Base-by-base conservation (phyloP, 306 rosid species). In the Datisca glomerata region DNA sequence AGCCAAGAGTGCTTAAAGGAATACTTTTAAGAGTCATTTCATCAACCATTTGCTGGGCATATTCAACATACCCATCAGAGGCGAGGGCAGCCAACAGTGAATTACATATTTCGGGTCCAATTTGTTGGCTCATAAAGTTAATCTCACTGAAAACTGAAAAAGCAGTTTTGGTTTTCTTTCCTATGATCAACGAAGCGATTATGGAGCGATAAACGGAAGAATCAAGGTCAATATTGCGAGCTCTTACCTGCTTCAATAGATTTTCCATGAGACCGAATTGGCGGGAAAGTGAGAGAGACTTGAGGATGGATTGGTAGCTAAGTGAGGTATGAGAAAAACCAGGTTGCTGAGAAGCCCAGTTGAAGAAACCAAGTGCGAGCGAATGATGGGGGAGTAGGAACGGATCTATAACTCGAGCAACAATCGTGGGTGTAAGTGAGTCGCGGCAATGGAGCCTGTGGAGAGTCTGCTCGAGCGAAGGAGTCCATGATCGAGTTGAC, bases 331-430 rank as follows among this genome's bases (percentile, higher is more conserved):
- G 97, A 8, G 55, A 9, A 59, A 79, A 89, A 5, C 72, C 65
- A 2, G 95, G 97, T 27, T 77, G 93, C 54, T 89, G 93, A 32
- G 97, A 72, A 47, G 81, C 89, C 95, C 97, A 89, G 49, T 77
- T 67, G 81, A 89, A 87, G 79, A 87, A 83, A 23, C 97, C 93
- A 18, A 87, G 70, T 12, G 97, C 81, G 23, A 89, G 93, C 1
- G 86, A 77, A 38, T 74, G 84, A 68, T 89, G 95, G 25, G 20
- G 6, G 35, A 83, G 76, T 21, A 89, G 97, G 50, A 67, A 73
- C 15, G 97, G 95, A 37, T 89, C 93, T 64, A 89, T 89, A 17
- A 83, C 82, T 25, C 63, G 56, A 45, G 93, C 72, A 3, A 89
- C 93, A 18, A 89, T 75, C 1, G 74, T 62, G 3, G 95, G 91